These are phyloP conservation scores for Iris pallida DNA, from an alignment of 116 monocot species.

Conservation along the genomic window DNA sequence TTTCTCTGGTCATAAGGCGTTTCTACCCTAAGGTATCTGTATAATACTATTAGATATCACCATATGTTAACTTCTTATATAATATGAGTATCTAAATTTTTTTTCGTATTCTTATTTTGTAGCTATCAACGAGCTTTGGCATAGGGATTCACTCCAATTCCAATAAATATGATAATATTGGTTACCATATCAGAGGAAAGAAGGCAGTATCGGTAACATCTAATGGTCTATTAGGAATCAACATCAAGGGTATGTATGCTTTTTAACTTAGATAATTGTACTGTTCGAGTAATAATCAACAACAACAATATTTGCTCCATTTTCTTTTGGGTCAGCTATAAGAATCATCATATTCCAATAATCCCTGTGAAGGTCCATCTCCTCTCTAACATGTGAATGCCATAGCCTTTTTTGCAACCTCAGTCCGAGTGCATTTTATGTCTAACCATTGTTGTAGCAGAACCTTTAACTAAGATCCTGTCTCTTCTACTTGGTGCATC, in stretches of 20 bases:
- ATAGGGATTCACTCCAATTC: conserved; percentile 50
- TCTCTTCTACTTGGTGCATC: no score
- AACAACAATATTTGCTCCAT: no score
- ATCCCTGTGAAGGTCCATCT: no score
- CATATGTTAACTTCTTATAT: neutral
- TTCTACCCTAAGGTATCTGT: conserved; percentile 55
- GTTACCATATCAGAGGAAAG: conserved; percentile 63
- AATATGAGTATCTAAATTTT: neutral
- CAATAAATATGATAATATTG: conserved; percentile 16
- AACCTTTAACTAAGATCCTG: no score
- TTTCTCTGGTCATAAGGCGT: conserved; percentile 50
- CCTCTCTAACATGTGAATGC: no score
- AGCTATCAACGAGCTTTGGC: conserved; percentile 57
- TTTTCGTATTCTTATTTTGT: conserved; percentile 6
- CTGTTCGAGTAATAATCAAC: no score
- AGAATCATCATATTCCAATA: no score
- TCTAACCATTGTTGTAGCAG: no score
- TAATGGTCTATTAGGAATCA: conserved; percentile 39
- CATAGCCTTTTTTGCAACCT: no score
- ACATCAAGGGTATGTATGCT: conserved; percentile 75
- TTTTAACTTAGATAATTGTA: no score
- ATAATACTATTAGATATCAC: neutral
- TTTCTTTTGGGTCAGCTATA: no score
- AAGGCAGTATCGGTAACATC: conserved; percentile 53
- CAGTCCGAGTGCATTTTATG: no score